Percentiles rank a stretch among this genome's conserved stretches.
Conservation (phyloP, 441 rosid species). For the Raphanus hybrid region DNA sequence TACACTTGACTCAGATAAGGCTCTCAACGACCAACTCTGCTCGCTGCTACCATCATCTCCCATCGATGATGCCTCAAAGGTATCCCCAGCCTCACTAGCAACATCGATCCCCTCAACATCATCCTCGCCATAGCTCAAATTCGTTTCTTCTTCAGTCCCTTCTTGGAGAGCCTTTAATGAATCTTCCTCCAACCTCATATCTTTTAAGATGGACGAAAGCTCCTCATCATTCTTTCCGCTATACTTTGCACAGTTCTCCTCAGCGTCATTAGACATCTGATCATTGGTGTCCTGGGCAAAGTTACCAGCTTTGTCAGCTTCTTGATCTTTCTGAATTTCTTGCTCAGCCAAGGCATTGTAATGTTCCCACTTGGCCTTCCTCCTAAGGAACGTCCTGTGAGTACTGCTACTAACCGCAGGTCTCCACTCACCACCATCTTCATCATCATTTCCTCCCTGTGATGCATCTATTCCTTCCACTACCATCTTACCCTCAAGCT, state of each 20-base stretch:
- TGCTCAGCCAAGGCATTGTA: slow-evolving; percentile 56
- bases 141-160: slow-evolving; percentile 30
- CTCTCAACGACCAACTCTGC: slow-evolving; percentile 84
- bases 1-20: slow-evolving; percentile 86
- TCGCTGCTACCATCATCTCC: slow-evolving; percentile 77
- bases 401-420: slow-evolving; percentile 96
- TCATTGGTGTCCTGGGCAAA: slow-evolving; percentile 30
- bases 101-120: slow-evolving; percentile 41
- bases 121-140: slow-evolving; percentile 21
- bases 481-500: slow-evolving; percentile 80
- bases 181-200: slow-evolving; percentile 77
- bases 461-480: slow-evolving; percentile 91
- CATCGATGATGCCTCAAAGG: slow-evolving; percentile 56
- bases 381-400: slow-evolving; percentile 75
- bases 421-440: slow-evolving; percentile 75
- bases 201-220: slow-evolving; percentile 55
- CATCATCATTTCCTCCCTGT: slow-evolving; percentile 60
- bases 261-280: slow-evolving; percentile 37
- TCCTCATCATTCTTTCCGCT: slow-evolving; percentile 48
- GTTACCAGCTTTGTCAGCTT: slow-evolving; percentile 41
- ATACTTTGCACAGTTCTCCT: slow-evolving; percentile 35
- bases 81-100: slow-evolving; percentile 59
- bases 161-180: slow-evolving; percentile 50
- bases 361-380: slow-evolving; percentile 72
- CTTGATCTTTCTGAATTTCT: slow-evolving; percentile 63